Evolutionary conservation across 2,329 filamentous ascomycete genomes (phyloP).

Genomic region (Monilinia aucupariae): DNA sequence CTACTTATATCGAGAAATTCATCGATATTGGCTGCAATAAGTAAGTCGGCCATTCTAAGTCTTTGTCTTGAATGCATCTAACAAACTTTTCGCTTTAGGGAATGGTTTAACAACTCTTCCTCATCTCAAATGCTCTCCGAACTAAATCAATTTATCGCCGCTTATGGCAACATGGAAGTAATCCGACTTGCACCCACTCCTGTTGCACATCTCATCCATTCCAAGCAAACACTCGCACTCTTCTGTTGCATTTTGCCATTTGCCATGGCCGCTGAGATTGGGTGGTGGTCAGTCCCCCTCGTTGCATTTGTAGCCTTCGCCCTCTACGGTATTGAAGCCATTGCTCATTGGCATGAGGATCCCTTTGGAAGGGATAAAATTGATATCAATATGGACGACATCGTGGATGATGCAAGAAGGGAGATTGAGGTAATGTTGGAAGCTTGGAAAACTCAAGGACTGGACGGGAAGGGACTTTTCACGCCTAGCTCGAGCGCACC

Average conservation of each 20-base stretch:
- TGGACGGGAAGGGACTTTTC: conserved; percentile 14
- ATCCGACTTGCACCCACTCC: conserved; percentile 60
- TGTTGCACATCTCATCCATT: conserved; percentile 60
- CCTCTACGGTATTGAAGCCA: conserved; percentile 49
- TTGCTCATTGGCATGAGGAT: conserved; percentile 51
- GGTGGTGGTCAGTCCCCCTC: conserved; percentile 56
- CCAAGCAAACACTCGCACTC: conserved; percentile 57
- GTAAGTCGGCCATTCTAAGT: conserved; percentile 21
- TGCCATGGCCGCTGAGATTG: conserved; percentile 57
- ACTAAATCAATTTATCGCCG: conserved; percentile 50
- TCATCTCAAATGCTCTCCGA: conserved; percentile 53
- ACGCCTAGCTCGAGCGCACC: neutral
- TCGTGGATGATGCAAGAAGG: conserved; percentile 53
- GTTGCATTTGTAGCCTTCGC: conserved; percentile 58
- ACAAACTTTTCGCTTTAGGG: conserved; percentile 32
- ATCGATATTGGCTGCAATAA: conserved; percentile 49
- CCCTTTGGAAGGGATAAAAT: conserved; percentile 62
- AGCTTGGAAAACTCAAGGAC: conserved; percentile 45
- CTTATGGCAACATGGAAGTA: conserved; percentile 60
- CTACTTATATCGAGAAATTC: conserved; percentile 54
- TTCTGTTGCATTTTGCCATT: conserved; percentile 58
- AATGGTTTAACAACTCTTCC: conserved; percentile 56
- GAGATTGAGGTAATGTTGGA: conserved; percentile 54
- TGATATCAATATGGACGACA: conserved; percentile 63
- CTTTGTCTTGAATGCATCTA: neutral